Evolutionary conservation across 495 filamentous ascomycete genomes (phyloP).

Genomic region (Penicillium verhagenii): DNA sequence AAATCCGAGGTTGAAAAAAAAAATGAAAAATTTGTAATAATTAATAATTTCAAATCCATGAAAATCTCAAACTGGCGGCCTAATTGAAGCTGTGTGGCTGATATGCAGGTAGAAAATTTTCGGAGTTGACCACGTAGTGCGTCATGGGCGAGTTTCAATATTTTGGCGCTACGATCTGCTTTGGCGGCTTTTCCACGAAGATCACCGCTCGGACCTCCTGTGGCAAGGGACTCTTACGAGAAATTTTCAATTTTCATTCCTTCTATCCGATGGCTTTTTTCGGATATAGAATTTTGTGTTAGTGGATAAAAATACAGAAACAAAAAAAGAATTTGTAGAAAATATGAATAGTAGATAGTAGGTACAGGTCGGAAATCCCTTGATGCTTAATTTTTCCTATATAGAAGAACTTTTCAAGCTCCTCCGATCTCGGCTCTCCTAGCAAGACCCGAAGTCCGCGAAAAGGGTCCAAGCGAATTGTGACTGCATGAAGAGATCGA

Average conservation of each 20-base stretch:
- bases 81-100: background rate
- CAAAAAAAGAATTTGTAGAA: too few relatives aligned
- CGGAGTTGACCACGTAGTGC: background rate
- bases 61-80: too few relatives aligned
- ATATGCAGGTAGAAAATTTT: too few relatives aligned
- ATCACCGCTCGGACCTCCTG: background rate
- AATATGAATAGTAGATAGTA: too few relatives aligned
- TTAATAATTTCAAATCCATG: too few relatives aligned
- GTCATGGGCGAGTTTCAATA: conserved; percentile 1
- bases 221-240: background rate
- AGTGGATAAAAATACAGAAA: too few relatives aligned
- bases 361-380: background rate
- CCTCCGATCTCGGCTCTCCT: background rate
- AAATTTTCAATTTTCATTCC: background rate
- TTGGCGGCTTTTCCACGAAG: background rate
- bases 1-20: background rate
- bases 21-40: too few relatives aligned
- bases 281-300: too few relatives aligned
- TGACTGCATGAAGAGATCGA: too few relatives aligned
- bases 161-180: too few relatives aligned
- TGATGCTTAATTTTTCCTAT: background rate
- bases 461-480: background rate
- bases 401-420: background rate
- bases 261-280: too few relatives aligned
- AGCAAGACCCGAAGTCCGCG: background rate